phyloP scores from a whole-genome alignment of 2,329 filamentous ascomycete species.

The Gyromitra esculenta region DNA sequence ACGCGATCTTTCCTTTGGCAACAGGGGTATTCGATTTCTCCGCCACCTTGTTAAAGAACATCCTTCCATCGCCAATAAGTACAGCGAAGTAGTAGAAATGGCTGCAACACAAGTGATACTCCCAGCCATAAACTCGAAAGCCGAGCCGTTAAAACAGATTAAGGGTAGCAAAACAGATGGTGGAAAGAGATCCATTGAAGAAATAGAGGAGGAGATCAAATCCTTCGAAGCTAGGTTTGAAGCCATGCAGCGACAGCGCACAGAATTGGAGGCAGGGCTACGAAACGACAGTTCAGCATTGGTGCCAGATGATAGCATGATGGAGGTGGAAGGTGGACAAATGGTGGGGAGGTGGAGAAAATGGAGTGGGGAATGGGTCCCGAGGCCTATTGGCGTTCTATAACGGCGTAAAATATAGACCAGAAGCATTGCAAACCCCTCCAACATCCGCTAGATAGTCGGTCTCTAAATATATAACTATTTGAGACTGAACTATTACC shows the following conservation, averaged over 20 bases:
- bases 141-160: neutral
- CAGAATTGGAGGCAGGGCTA: constrained; percentile 31
- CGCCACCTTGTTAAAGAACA: constrained; percentile 45
- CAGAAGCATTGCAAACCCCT: no score
- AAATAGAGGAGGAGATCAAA: constrained; percentile 55
- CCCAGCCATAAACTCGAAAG: neutral
- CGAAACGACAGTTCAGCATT: constrained; percentile 8
- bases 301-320: neutral
- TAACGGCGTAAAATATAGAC: constrained; percentile 21
- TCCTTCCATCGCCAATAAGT: constrained; percentile 47
- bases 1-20: neutral
- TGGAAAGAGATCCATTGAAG: constrained; percentile 47
- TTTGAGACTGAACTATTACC: no score
- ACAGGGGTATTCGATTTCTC: constrained; percentile 52
- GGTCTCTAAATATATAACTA: no score
- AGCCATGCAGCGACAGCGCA: constrained; percentile 54
- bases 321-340: constrained; percentile 5
- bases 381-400: constrained; percentile 57
- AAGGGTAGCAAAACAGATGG: neutral
- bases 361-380: constrained; percentile 54
- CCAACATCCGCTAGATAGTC: no score
- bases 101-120: constrained; percentile 44
- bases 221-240: constrained; percentile 54
- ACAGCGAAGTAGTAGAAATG: constrained; percentile 44
- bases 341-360: constrained; percentile 54